Evolutionary conservation across 306 rosid species (phyloP), one percentile per base, ranked within the genome.

Genomic region (Quercus rubra): DNA sequence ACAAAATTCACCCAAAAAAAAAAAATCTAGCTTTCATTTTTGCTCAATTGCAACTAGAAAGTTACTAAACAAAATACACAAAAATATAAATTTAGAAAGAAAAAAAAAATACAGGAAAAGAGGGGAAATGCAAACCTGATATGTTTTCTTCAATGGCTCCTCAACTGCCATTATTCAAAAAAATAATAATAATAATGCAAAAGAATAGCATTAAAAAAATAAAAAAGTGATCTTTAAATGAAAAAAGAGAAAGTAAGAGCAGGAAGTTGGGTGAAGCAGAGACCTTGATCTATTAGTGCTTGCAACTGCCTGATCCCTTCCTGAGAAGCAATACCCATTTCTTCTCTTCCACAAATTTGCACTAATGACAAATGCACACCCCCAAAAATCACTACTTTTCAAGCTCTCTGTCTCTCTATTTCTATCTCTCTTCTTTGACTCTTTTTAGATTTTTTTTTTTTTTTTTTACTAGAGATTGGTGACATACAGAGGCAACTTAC

Each of bases 211-310:
- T 33, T 56, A 15, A 27, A 55, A 1, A 72, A 3, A 49, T n/a
- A 78, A 23, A 20, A 33, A 73, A 9, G 28, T 10, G 28, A 56
- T 1, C 66, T 41, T 38, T 43, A 52, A 66, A 61, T 7, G 12
- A 76, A 75, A 20, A 46, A 25, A 71, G 3, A 43, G 21, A 38
- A 49, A 54, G 62, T 14, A 38, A 46, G 35, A 20, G 12, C 58
- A 6, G 71, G 62, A 58, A 27, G 21, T 64, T 77, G 74, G 59
- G 31, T 20, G 41, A 21, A 85, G 57, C 75, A 83, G 79, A 69
- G 78, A 94, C 99, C 97, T 85, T 84, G 92, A 87, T 91, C 93
- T 87, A 94, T 87, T 74, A 91, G 84, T 83, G 89, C 89, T 74
- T 77, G 83, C 6, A 94, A 84, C 74, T 91, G 89, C 81, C 70